Conservation (phyloP, 2,329 filamentous ascomycete species). For the Pseudonectria buxi region DNA sequence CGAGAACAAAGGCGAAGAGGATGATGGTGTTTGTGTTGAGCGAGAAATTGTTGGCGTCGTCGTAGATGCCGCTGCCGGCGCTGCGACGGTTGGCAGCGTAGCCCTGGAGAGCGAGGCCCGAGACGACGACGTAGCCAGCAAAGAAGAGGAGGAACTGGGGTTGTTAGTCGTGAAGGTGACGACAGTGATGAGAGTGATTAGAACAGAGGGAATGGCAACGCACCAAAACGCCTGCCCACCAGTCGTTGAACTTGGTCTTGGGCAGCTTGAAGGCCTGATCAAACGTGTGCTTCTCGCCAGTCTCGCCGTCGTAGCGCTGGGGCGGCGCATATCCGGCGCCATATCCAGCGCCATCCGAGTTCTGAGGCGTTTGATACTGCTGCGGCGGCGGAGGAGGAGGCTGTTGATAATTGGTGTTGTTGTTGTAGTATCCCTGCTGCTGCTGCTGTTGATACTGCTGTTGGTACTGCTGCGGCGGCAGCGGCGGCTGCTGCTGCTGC, state of each 20-base stretch:
- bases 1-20: slow-evolving; percentile 73
- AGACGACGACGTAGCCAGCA: slow-evolving; percentile 69
- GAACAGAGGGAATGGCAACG: slow-evolving; percentile 22
- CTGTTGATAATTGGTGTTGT: slow-evolving; percentile 16
- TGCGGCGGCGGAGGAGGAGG: slow-evolving; percentile 19
- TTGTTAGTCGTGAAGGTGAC: too few species aligned
- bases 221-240: slow-evolving; percentile 80
- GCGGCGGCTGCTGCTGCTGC: slow-evolving; percentile 15
- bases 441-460: slow-evolving; percentile 12
- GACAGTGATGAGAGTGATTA: too few species aligned
- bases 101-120: slow-evolving; percentile 66
- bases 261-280: slow-evolving; percentile 77
- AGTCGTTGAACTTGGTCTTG: slow-evolving; percentile 80
- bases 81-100: slow-evolving; percentile 59
- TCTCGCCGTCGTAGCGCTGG: slow-evolving; percentile 35
- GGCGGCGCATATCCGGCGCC: slow-evolving; percentile 30
- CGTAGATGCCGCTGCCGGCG: slow-evolving; percentile 69
- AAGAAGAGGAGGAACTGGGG: slow-evolving; percentile 62
- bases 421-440: slow-evolving; percentile 12
- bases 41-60: slow-evolving; percentile 54
- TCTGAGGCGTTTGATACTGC: slow-evolving; percentile 22
- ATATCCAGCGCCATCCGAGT: slow-evolving; percentile 17
- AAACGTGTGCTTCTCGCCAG: slow-evolving; percentile 54
- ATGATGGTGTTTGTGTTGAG: slow-evolving; percentile 81
- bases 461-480: slow-evolving; percentile 3